A percentile compares a stretch with the other conserved stretches of the same genome.
Evolutionary conservation across 2,329 filamentous ascomycete genomes (phyloP).

Genomic region (Aureobasidium melanogenum): DNA sequence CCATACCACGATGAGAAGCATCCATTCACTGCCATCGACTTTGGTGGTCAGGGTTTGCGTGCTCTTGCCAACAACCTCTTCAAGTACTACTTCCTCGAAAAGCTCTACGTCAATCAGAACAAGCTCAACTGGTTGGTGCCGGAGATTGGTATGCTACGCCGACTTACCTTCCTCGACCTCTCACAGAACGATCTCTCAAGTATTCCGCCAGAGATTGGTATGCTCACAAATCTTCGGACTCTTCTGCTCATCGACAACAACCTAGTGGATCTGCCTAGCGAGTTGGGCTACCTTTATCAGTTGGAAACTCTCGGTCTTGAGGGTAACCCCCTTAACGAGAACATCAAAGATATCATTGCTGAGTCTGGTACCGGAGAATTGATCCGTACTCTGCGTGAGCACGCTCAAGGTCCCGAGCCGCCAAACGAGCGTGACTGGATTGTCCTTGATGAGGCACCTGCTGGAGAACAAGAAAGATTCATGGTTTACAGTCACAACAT

Average conservation of each 20-base stretch:
- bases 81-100: slow-evolving; percentile 78
- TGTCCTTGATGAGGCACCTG: slow-evolving; percentile 51
- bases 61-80: slow-evolving; percentile 74
- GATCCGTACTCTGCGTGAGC: slow-evolving; percentile 73
- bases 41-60: slow-evolving; percentile 90
- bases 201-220: slow-evolving; percentile 84
- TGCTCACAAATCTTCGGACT: slow-evolving; percentile 86
- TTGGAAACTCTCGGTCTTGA: slow-evolving; percentile 86
- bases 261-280: slow-evolving; percentile 70
- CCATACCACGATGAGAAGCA: slow-evolving; percentile 7
- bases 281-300: slow-evolving; percentile 81
- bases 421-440: slow-evolving; percentile 71
- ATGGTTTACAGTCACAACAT: slow-evolving; percentile 93
- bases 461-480: slow-evolving; percentile 52
- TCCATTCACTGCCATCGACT: slow-evolving; percentile 65
- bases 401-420: slow-evolving; percentile 74
- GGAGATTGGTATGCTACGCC: slow-evolving; percentile 72
- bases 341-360: slow-evolving; percentile 72
- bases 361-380: slow-evolving; percentile 81
- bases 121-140: slow-evolving; percentile 73
- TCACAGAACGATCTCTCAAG: slow-evolving; percentile 79
- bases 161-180: slow-evolving; percentile 73
- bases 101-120: slow-evolving; percentile 91
- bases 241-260: slow-evolving; percentile 86
- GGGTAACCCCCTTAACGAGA: slow-evolving; percentile 74